phyloP scores from a whole-genome alignment of 2,329 filamentous ascomycete species.

The Exophiala dermatitidis region DNA sequence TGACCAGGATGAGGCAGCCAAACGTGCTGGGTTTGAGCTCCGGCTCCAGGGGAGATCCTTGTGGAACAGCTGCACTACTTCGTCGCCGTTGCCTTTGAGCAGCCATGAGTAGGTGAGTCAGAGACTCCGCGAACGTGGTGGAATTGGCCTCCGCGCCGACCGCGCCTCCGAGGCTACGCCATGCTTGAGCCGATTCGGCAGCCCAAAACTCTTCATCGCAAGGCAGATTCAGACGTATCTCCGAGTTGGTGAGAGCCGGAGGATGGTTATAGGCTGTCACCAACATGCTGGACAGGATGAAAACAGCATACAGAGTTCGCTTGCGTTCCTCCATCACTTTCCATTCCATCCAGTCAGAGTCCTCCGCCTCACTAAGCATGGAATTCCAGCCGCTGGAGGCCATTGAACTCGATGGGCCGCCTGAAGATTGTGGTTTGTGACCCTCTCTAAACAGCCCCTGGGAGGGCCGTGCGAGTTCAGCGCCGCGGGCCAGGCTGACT shows the following conservation, averaged over 20 bases:
- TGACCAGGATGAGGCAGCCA: conserved; percentile 84
- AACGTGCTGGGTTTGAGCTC: conserved; percentile 80
- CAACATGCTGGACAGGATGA: conserved; percentile 81
- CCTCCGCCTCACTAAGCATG: conserved; percentile 42
- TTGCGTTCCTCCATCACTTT: conserved; percentile 84
- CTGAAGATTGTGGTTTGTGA: conserved; percentile 31
- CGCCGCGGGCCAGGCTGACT: conserved; percentile 82
- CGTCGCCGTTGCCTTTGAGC: conserved; percentile 53
- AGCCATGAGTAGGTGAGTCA: conserved; percentile 72
- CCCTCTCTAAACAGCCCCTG: conserved; percentile 18
- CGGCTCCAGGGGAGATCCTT: conserved; percentile 41
- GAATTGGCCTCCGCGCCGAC: conserved; percentile 62
- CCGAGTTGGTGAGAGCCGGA: conserved; percentile 85
- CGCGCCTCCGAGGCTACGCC: conserved; percentile 68
- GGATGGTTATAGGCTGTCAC: conserved; percentile 91
- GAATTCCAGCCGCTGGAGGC: conserved; percentile 39
- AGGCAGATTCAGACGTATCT: conserved; percentile 80
- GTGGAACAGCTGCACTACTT: conserved; percentile 25
- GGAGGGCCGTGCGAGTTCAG: conserved; percentile 59
- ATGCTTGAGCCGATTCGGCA: conserved; percentile 73
- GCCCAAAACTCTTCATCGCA: conserved; percentile 89
- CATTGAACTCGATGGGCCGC: conserved; percentile 37
- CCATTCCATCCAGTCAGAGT: conserved; percentile 82
- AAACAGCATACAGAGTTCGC: conserved; percentile 83
- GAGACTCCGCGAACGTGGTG: conserved; percentile 71